phyloP scores from a whole-genome alignment of 345 rosid genomes.

The Camelina sativa region DNA sequence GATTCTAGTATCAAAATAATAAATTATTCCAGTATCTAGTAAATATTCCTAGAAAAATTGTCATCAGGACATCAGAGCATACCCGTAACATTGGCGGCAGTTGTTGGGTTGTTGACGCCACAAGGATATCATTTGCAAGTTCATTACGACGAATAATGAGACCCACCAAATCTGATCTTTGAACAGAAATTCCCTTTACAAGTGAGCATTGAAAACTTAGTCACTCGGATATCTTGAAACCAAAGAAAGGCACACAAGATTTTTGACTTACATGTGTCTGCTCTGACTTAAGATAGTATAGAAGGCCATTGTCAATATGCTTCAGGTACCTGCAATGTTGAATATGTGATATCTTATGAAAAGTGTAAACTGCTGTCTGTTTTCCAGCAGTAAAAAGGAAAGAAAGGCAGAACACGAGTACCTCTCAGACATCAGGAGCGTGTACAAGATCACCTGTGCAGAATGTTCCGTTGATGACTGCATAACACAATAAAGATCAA shows the following conservation, averaged over 20 bases:
- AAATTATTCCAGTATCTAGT: constrained; percentile 21
- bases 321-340: constrained; percentile 64
- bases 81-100: constrained; percentile 92
- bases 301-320: constrained; percentile 81
- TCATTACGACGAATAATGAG: constrained; percentile 96
- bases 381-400: constrained; percentile 28
- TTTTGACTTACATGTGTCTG: constrained; percentile 69
- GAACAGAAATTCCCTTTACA: constrained; percentile 77
- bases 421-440: constrained; percentile 99
- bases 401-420: constrained; percentile 36
- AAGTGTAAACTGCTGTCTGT: constrained; percentile 1
- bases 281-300: constrained; percentile 87
- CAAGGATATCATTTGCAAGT: constrained; percentile 77
- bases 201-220: constrained; percentile 27
- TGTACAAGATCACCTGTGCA: constrained; percentile 96
- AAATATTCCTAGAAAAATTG: constrained; percentile 9
- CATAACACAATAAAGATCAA: constrained; percentile 39
- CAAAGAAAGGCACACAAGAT: constrained; percentile 32
- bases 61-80: constrained; percentile 39
- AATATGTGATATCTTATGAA: constrained; percentile 7
- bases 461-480: constrained; percentile 91
- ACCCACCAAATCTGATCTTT: constrained; percentile 88
- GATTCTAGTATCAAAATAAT: constrained; percentile 57
- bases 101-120: constrained; percentile 72
- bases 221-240: constrained; percentile 18